Base-by-base conservation (phyloP, 305 asterid genomes). In the Ajuga reptans region DNA sequence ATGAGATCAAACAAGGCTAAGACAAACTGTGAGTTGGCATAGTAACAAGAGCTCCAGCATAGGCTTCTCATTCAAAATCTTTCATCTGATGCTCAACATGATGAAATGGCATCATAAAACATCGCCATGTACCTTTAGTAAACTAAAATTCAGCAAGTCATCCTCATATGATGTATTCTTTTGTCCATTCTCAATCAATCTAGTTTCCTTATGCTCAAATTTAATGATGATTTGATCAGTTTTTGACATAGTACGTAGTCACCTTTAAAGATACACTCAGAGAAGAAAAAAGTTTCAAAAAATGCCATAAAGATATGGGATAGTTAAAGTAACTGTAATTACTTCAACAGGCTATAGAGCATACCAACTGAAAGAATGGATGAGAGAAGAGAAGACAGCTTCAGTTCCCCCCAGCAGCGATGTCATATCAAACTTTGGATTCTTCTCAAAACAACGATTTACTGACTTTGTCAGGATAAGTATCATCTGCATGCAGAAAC, bases 381-480 rank as follows among this genome's bases (percentile, higher is more conserved):
- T 86, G 66, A 94, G 92, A 70, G 99, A 91, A 58, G 99, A 94
- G 82, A 94, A 91, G 68, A 94, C 88, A 10, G 78, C 84, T 64
- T 89, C 99, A 29, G 99, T 94, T 82, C 99, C 99, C 73, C 98
- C 99, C 75, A 91, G 98, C 82, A 91, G 79, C 24, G 96, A 86
- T 60, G 96, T 91, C 99, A 94, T 89, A 75, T 94, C 99, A 79
- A 87, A 94, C 69, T 91, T 94, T 14, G 99, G 85, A 60, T 91
- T 94, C 90, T 81, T 94, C 96, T 89, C 98, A 46, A 91, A 94
- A 75, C 98, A 91, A 76, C 89, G 89, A 82, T 94, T 81, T 47
- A 94, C 89, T 50, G 98, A 94, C 84, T 91, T 94, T 9, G 99
- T 94, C 73, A 94, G 96, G 73, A 94, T 91, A 79, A 94, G 89